phyloP scores from a whole-genome alignment of 2,329 filamentous ascomycete genomes.

The Penicillium sumatraense region DNA sequence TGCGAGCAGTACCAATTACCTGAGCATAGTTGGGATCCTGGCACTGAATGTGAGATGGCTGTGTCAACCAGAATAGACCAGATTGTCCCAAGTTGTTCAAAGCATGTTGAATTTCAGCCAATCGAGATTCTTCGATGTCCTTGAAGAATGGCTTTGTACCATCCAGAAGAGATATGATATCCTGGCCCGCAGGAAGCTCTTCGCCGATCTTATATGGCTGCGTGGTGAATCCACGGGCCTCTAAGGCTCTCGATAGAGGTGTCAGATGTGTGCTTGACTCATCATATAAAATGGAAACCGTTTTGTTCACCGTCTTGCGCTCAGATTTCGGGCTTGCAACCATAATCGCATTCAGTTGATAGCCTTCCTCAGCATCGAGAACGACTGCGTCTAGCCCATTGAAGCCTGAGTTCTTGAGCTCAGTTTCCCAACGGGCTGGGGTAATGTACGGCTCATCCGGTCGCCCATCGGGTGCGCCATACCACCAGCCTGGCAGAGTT shows the following conservation, averaged over 20 bases:
- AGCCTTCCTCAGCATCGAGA: conserved; percentile 19
- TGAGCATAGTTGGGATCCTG: conserved; percentile 31
- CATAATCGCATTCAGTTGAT: conserved; percentile 12
- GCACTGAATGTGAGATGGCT: conserved; percentile 22
- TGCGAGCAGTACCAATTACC: conserved; percentile 31
- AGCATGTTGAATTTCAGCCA: not conserved
- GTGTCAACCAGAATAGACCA: conserved; percentile 35
- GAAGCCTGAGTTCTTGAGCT: conserved; percentile 38
- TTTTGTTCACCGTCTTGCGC: conserved; percentile 1
- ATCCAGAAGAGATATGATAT: conserved; percentile 12
- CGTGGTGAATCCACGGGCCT: not conserved
- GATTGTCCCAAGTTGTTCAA: not conserved
- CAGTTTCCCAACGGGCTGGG: conserved; percentile 30
- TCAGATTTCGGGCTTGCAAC: conserved; percentile 8
- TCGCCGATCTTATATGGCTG: not conserved
- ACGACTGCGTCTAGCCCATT: conserved; percentile 29
- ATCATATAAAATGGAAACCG: not conserved
- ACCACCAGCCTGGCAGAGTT: conserved; percentile 36
- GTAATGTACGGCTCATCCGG: conserved; percentile 28
- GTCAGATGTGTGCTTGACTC: not conserved
- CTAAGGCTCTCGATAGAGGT: not conserved
- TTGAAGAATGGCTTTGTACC: conserved; percentile 3
- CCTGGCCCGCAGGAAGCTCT: not conserved
- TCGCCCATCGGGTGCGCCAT: conserved; percentile 31
- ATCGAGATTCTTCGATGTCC: not conserved